Evolutionary conservation across 345 rosid species (phyloP).

Genomic region (Linum trigynum): DNA sequence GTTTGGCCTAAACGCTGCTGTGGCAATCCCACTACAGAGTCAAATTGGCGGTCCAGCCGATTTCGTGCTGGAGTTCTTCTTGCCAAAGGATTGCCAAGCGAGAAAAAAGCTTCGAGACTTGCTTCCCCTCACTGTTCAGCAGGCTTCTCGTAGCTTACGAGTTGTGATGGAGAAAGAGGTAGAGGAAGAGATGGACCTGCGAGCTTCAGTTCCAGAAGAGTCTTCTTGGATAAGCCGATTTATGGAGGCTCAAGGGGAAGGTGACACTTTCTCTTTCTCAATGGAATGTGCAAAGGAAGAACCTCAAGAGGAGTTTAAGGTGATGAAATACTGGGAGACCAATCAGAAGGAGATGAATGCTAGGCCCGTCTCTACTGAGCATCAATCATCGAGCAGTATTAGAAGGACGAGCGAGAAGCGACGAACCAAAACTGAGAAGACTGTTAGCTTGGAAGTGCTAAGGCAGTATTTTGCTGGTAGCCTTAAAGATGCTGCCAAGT

Average conservation of each 20-base stretch:
- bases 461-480: constrained; percentile 85
- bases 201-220: not conserved
- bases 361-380: not conserved
- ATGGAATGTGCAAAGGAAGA: constrained; percentile 44
- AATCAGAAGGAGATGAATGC: not conserved
- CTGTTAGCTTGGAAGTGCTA: constrained; percentile 74
- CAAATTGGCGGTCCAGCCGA: constrained; percentile 37
- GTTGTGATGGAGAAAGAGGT: constrained; percentile 45
- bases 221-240: not conserved
- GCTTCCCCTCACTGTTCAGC: constrained; percentile 39
- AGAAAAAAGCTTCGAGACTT: constrained; percentile 40
- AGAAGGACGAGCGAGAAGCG: constrained; percentile 51
- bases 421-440: constrained; percentile 70
- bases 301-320: constrained; percentile 46
- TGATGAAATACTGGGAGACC: not conserved
- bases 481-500: constrained; percentile 94
- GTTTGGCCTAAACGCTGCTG: constrained; percentile 56
- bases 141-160: constrained; percentile 40
- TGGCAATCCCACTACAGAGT: constrained; percentile 63
- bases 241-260: not conserved
- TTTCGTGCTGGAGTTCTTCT: constrained; percentile 74
- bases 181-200: constrained; percentile 29
- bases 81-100: constrained; percentile 55
- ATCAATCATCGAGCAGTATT: constrained; percentile 13
- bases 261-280: not conserved